Conservation (phyloP, 2,329 filamentous ascomycete species). For the Colletotrichum echinochloae region DNA sequence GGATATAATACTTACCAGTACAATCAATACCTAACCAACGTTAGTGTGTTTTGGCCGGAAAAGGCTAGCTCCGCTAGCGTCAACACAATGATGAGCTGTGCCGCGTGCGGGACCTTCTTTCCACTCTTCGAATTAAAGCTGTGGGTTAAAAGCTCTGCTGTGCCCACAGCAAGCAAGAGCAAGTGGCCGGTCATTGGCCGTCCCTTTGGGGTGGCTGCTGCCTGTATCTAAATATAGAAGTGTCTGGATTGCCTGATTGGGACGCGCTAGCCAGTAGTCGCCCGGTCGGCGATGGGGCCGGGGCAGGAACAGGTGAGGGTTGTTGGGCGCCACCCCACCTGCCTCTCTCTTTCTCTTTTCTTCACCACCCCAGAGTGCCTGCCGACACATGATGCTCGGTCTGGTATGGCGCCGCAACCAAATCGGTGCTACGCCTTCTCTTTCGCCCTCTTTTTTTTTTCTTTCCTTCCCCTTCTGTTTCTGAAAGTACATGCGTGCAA, state of each 20-base stretch:
- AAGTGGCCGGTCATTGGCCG: conserved; percentile 21
- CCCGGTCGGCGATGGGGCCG: conserved; percentile 19
- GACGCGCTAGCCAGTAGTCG: conserved; percentile 22
- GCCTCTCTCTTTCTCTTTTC: not conserved
- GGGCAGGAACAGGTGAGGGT: conserved; percentile 36
- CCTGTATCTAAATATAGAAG: conserved; percentile 28
- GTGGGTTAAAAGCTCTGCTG: too few relatives aligned
- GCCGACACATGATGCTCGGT: too few relatives aligned
- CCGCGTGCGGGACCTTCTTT: conserved; percentile 22
- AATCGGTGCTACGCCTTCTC: conserved; percentile 20
- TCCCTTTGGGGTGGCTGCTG: conserved; percentile 7
- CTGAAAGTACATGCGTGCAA: too few relatives aligned
- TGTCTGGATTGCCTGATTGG: conserved; percentile 15
- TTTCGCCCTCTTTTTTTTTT: conserved; percentile 20
- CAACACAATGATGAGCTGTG: too few relatives aligned
- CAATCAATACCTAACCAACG: too few relatives aligned
- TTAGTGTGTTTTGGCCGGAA: not conserved
- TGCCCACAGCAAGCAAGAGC: too few relatives aligned
- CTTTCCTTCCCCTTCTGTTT: too few relatives aligned
- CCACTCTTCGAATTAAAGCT: conserved; percentile 23
- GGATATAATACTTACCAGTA: too few relatives aligned
- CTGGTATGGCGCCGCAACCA: conserved; percentile 21
- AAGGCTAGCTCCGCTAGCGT: conserved; percentile 9
- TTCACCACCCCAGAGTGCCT: not conserved
- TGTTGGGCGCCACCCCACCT: conserved; percentile 23